Conservation (phyloP, 768 basidiomycete species). For the Chiua virens region DNA sequence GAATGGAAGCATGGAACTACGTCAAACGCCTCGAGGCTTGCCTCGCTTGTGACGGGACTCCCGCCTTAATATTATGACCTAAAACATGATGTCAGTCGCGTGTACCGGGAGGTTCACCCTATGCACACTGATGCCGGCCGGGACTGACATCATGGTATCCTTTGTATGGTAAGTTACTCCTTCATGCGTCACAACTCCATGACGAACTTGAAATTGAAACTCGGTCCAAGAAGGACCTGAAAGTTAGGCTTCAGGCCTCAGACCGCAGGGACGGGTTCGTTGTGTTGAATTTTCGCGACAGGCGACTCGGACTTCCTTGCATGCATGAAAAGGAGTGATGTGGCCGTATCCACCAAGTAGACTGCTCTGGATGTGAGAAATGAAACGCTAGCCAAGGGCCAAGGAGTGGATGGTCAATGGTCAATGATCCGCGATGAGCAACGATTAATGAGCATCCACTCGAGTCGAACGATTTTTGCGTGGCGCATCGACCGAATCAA, state of each 20-base stretch:
- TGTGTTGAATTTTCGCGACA: neutral
- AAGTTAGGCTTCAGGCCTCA: too few relatives aligned
- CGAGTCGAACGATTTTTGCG: neutral
- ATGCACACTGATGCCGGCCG: neutral
- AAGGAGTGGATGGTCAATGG: neutral
- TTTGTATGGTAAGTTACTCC: neutral
- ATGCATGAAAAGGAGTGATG: constrained; percentile 9
- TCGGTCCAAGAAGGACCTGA: neutral
- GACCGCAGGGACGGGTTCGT: neutral
- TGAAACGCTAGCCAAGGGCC: neutral
- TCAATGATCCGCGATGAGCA: constrained; percentile 1
- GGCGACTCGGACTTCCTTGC: constrained; percentile 7
- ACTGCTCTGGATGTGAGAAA: neutral
- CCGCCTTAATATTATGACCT: constrained; percentile 6
- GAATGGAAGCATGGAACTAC: constrained; percentile 21
- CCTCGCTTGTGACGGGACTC: constrained; percentile 22
- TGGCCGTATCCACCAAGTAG: constrained; percentile 5
- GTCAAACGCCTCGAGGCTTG: constrained; percentile 28
- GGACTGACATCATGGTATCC: constrained; percentile 3
- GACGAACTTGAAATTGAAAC: neutral
- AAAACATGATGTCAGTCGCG: constrained; percentile 11
- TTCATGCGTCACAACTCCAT: neutral
- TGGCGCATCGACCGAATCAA: too few relatives aligned
- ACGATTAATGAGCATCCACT: neutral
- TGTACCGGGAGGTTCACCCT: constrained; percentile 10